phyloP scores from a whole-genome alignment of 2,329 filamentous ascomycete species.

The Apiospora rasikravindrae region DNA sequence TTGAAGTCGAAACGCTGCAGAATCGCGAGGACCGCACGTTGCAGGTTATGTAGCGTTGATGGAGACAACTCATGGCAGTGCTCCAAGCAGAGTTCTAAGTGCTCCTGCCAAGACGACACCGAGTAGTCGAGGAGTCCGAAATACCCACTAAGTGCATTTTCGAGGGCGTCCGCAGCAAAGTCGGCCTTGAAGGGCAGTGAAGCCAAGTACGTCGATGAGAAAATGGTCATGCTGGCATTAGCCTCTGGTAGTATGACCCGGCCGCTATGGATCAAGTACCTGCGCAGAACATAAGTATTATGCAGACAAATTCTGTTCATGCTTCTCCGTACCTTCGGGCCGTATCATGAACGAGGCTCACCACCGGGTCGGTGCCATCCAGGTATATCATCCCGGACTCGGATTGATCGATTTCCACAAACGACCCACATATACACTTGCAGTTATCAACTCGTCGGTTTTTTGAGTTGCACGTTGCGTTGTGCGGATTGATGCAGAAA shows the following conservation, averaged over 20 bases:
- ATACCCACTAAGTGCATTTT: background rate
- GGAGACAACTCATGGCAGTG: background rate
- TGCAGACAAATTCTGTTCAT: background rate
- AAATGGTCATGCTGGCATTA: background rate
- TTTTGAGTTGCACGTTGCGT: background rate
- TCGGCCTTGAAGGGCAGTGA: background rate
- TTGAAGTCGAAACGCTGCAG: background rate
- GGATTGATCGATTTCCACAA: background rate
- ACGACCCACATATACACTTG: background rate
- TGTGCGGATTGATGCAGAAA: constrained; percentile 22
- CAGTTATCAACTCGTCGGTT: background rate
- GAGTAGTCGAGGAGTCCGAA: background rate
- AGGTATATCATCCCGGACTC: background rate
- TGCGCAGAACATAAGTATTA: background rate
- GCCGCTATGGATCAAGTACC: background rate
- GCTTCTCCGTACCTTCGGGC: background rate
- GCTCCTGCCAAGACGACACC: background rate
- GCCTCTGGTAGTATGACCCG: background rate
- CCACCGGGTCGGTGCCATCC: background rate
- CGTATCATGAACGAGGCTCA: background rate
- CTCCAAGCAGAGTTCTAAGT: background rate
- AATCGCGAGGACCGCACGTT: background rate
- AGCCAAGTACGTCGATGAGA: background rate
- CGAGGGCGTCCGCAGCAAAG: rapidly evolving
- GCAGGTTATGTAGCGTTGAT: background rate